A percentile compares a stretch with the other conserved stretches of the same genome.
Conservation (phyloP, 2,329 filamentous ascomycete species). For the Colletotrichum lentis region DNA sequence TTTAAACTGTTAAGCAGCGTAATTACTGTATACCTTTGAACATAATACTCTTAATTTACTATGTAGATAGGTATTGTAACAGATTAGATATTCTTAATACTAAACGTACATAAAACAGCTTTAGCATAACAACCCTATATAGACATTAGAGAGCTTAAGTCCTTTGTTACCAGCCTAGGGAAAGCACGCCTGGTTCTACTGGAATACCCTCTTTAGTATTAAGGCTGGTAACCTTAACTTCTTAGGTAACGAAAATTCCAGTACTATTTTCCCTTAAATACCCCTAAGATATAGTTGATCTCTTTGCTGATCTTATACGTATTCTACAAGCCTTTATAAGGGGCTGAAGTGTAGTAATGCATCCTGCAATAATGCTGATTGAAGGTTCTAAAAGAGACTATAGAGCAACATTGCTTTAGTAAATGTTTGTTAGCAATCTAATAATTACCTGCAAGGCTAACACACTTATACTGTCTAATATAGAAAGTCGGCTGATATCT, state of each 20-base stretch:
- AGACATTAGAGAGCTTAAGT: not conserved
- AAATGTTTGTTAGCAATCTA: not conserved
- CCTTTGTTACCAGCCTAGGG: not conserved
- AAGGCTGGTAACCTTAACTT: not conserved
- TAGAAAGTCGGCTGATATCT: conserved; percentile 42
- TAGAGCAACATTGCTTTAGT: conserved; percentile 44
- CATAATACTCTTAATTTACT: no score
- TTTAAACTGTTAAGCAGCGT: no score
- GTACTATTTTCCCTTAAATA: not conserved
- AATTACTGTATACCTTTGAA: no score
- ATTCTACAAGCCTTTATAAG: conserved; percentile 43
- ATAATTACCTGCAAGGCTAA: not conserved
- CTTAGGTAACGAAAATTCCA: not conserved
- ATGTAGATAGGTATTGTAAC: no score
- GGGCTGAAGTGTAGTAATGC: conserved; percentile 43
- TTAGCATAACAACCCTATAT: no score
- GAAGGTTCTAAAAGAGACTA: conserved; percentile 46
- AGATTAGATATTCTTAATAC: no score
- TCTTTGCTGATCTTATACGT: not conserved
- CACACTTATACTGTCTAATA: conserved; percentile 45
- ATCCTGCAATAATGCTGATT: conserved; percentile 46
- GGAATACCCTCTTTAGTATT: not conserved
- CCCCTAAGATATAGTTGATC: not conserved
- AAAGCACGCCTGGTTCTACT: not conserved
- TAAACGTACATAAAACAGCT: no score